phyloP scores from a whole-genome alignment of 768 basidiomycete genomes.

The Phylloporus scabripes region DNA sequence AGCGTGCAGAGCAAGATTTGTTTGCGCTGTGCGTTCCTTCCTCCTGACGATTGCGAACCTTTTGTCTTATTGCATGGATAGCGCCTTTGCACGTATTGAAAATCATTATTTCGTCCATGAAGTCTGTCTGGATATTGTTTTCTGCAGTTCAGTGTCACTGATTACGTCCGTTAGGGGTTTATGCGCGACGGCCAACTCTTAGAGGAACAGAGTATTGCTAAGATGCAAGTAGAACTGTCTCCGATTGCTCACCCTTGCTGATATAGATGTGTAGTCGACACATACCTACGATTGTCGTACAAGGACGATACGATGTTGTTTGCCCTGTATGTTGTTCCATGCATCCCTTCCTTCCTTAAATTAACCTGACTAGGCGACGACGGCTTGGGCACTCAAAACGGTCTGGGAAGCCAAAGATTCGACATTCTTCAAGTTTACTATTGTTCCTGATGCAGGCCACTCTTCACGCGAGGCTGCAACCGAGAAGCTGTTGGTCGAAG shows the following conservation, averaged over 20 bases:
- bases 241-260: constrained; percentile 3
- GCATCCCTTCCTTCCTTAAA: not conserved
- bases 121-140: constrained; percentile 33
- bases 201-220: constrained; percentile 77
- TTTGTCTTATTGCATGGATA: constrained; percentile 24
- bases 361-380: constrained; percentile 51
- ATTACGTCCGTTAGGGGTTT: constrained; percentile 52
- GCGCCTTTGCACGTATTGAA: constrained; percentile 84
- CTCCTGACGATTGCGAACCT: constrained; percentile 3
- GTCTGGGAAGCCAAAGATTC: constrained; percentile 69
- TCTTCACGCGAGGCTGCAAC: constrained; percentile 72
- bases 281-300: constrained; percentile 77
- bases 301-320: constrained; percentile 86
- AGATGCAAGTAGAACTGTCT: constrained; percentile 53
- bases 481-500: constrained; percentile 66
- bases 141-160: constrained; percentile 1
- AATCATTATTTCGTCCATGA: constrained; percentile 88
- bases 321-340: constrained; percentile 57
- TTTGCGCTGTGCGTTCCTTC: constrained; percentile 61
- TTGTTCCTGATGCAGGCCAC: constrained; percentile 86
- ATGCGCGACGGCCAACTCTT: constrained; percentile 86
- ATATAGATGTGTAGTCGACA: constrained; percentile 54
- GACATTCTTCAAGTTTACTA: constrained; percentile 38
- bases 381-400: constrained; percentile 77
- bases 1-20: constrained; percentile 62